Percentiles rank a stretch among this genome's conserved stretches.
These are phyloP conservation scores for Phaeophleospora eucalypticola DNA, from an alignment of 2,329 filamentous ascomycete species.

Conservation along the genomic window DNA sequence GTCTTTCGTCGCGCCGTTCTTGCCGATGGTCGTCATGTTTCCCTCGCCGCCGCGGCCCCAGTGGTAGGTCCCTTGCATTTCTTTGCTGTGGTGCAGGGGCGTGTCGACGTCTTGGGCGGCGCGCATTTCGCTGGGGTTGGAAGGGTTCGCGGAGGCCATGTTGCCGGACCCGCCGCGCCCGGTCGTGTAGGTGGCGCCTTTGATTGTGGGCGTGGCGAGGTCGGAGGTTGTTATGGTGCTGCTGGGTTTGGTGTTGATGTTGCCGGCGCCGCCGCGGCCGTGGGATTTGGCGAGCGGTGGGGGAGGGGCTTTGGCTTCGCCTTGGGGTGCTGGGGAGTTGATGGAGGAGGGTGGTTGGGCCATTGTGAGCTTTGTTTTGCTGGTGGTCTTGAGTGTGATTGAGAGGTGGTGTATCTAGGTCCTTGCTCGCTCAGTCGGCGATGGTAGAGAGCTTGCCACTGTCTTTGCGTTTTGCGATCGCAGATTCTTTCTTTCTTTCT, in stretches of 20 bases:
- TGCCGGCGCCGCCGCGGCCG: conserved; percentile 70
- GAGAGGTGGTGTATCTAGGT: background rate
- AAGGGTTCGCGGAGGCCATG: conserved; percentile 70
- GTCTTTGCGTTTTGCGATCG: no score
- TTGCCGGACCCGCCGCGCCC: conserved; percentile 85
- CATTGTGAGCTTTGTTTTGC: background rate
- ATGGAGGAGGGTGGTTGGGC: conserved; percentile 5
- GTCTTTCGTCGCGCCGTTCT: no score
- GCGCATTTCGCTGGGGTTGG: conserved; percentile 63
- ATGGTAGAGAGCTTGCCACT: no score
- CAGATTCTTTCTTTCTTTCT: no score
- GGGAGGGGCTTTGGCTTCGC: background rate
- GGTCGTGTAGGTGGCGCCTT: conserved; percentile 78
- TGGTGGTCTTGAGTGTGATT: background rate
- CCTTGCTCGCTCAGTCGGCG: background rate
- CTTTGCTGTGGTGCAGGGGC: conserved; percentile 41
- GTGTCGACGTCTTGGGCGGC: conserved; percentile 77
- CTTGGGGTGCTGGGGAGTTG: background rate
- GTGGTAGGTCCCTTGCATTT: conserved; percentile 59
- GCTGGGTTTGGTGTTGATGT: conserved; percentile 42
- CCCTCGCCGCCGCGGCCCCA: conserved; percentile 72
- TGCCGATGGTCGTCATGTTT: conserved; percentile 56
- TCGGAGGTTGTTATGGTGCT: conserved; percentile 44
- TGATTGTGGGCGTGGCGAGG: conserved; percentile 77
- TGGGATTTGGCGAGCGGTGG: conserved; percentile 36